These are phyloP conservation scores for Alternaria longipes DNA, from an alignment of 2,329 filamentous ascomycete species.

Conservation along the genomic window DNA sequence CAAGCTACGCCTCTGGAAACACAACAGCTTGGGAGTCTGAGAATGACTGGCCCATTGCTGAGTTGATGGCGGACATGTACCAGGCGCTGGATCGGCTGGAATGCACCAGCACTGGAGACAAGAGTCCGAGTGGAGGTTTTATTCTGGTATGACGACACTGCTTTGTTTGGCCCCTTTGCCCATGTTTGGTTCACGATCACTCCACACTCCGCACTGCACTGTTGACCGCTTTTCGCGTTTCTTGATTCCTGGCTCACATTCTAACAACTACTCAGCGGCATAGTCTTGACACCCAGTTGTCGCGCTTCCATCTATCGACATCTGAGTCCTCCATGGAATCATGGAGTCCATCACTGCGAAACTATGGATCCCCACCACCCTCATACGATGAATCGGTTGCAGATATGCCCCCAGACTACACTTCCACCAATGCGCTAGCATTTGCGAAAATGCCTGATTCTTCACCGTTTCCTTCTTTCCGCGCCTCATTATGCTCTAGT, in stretches of 20 bases:
- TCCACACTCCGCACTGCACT: slow-evolving; percentile 19
- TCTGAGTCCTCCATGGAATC: slow-evolving; percentile 34
- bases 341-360: slow-evolving; percentile 34
- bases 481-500: slow-evolving; percentile 43
- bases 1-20: slow-evolving; percentile 25
- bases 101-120: slow-evolving; percentile 32
- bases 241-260: slow-evolving; percentile 12
- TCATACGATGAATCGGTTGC: slow-evolving; percentile 55
- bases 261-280: slow-evolving; percentile 41
- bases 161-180: slow-evolving; percentile 33
- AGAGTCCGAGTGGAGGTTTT: slow-evolving; percentile 26
- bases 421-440: slow-evolving; percentile 53
- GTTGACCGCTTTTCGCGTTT: slow-evolving; percentile 12
- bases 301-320: slow-evolving; percentile 27
- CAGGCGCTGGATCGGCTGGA: slow-evolving; percentile 44
- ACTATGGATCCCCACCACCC: slow-evolving; percentile 47
- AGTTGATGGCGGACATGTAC: slow-evolving; percentile 38
- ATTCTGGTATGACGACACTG: slow-evolving; percentile 48
- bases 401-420: slow-evolving; percentile 58
- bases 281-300: slow-evolving; percentile 31
- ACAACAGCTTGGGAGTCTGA: slow-evolving; percentile 35
- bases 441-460: slow-evolving; percentile 47
- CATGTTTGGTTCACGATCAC: slow-evolving; percentile 29
- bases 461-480: slow-evolving; percentile 42
- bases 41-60: slow-evolving; percentile 33